phyloP scores from a whole-genome alignment of 1,284 basidiomycete genomes.

The Mycena sp. region DNA sequence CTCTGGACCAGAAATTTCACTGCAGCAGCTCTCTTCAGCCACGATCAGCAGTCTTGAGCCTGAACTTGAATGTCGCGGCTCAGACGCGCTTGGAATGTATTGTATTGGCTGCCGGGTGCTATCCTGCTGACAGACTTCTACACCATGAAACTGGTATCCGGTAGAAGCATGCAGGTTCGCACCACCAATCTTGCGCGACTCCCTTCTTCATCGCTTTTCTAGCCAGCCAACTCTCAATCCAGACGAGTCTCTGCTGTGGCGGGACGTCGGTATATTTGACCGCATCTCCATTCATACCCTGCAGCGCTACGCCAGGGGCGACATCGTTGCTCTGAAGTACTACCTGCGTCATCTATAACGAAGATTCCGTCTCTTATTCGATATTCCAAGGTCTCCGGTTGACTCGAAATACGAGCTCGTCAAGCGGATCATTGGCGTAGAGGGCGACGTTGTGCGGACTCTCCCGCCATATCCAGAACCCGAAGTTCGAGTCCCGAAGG shows the following conservation, averaged over 20 bases:
- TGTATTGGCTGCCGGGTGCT: slow-evolving; percentile 63
- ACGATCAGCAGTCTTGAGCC: too few species aligned
- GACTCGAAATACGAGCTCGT: slow-evolving; percentile 63
- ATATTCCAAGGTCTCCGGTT: slow-evolving; percentile 76
- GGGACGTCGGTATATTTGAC: slow-evolving; percentile 74
- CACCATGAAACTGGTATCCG: slow-evolving; percentile 63
- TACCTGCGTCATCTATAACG: slow-evolving; percentile 25
- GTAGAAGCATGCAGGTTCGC: slow-evolving; percentile 80
- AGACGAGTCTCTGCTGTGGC: slow-evolving; percentile 61
- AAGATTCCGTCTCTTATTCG: too few species aligned
- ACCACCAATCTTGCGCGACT: background rate
- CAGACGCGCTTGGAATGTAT: background rate
- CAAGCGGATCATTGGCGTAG: slow-evolving; percentile 74
- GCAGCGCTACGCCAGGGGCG: slow-evolving; percentile 58
- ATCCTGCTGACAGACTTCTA: slow-evolving; percentile 62
- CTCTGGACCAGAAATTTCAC: too few species aligned
- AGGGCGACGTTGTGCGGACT: slow-evolving; percentile 72
- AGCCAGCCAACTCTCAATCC: slow-evolving; percentile 83
- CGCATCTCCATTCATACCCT: slow-evolving; percentile 51
- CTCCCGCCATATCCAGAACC: slow-evolving; percentile 74
- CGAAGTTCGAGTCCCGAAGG: slow-evolving; percentile 63
- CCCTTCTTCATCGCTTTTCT: slow-evolving; percentile 7
- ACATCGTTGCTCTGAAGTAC: slow-evolving; percentile 73
- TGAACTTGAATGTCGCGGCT: background rate
- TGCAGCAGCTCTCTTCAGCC: too few species aligned